Evolutionary conservation across 2,329 filamentous ascomycete species (phyloP), one percentile per base, ranked within the genome.

Genomic region (Fusarium chlamydosporum): DNA sequence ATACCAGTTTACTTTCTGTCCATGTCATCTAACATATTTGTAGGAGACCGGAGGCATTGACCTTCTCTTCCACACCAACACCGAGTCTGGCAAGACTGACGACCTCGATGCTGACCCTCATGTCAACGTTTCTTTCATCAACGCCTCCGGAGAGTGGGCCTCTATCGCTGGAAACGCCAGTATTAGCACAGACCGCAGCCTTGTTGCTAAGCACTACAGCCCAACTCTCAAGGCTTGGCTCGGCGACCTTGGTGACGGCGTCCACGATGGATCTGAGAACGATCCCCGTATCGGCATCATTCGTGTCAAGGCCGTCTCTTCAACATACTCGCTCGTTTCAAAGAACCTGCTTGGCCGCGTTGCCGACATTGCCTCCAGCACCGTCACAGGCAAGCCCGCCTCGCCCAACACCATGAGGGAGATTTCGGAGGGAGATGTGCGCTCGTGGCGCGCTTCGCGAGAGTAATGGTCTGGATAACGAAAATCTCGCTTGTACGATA

Each of bases 31-130:
- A 29, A 67, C 31, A 16, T 41, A 7, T 31, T 6, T 46, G 4
- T 66, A 95, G 92, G 93, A 96, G 80, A 84, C 85, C 65, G 90
- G 90, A 68, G 91, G 92, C 74, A 85, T 94, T 59, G 93, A 96
- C 77, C 87, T 96, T 58, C 86, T 97, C 79, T 97, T 97, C 86
- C 91, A 96, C 83, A 94, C 93, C 76, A 97, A 97, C 84, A 94
- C 92, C 67, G 92, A 95, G 78, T 94, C 92, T 11, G 89, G 92
- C 81, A 97, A 97, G 85, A 94, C 92, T 7, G 87, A 93, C 78
- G 93, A 97, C 75, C 85, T 97, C 41, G 84, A 87, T 58, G 83
- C 84, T 58, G 90, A 96, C 78, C 83, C 90, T 0, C 86, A 92
- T 72, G 86, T 94, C 82, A 96, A 97, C 82, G 85, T 97, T 69